phyloP scores from a whole-genome alignment of 2,329 filamentous ascomycete genomes.

The Microdochium nivale region DNA sequence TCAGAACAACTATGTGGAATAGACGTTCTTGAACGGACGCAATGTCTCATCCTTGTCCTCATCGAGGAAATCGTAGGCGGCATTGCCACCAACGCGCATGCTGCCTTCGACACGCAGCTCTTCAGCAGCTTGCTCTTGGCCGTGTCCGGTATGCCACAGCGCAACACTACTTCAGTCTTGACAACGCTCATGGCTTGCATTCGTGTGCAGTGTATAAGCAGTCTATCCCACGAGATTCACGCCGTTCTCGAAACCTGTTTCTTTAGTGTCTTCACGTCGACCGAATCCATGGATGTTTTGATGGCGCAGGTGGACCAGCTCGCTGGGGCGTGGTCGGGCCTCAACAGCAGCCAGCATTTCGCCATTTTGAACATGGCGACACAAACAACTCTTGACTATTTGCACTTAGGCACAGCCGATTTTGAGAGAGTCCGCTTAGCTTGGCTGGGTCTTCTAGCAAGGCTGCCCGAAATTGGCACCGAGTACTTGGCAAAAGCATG shows the following conservation, averaged over 20 bases:
- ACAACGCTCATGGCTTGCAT: background rate
- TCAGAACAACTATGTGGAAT: background rate
- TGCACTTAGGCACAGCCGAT: constrained; percentile 1
- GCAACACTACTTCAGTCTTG: background rate
- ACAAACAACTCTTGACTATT: constrained; percentile 6
- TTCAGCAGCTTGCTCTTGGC: background rate
- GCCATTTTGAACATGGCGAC: constrained; percentile 12
- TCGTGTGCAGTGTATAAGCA: background rate
- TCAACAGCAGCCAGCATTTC: constrained; percentile 8
- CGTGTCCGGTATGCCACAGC: background rate
- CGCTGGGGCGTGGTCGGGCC: constrained; percentile 7
- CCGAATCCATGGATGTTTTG: background rate
- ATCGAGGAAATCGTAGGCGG: background rate
- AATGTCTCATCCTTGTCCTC: background rate
- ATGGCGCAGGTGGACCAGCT: constrained; percentile 15
- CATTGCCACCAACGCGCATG: background rate
- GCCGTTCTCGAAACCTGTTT: background rate
- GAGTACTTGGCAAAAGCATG: constrained; percentile 11
- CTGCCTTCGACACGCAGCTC: background rate
- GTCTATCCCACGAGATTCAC: background rate
- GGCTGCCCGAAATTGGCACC: constrained; percentile 12
- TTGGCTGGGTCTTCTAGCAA: constrained; percentile 18
- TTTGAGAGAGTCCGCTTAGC: constrained; percentile 9
- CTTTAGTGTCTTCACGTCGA: background rate
- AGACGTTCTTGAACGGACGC: background rate